A percentile compares a stretch with the other conserved stretches of the same genome.
These are phyloP conservation scores for Cytidiella melzeri DNA, from an alignment of 768 basidiomycete genomes.

Conservation along the genomic window DNA sequence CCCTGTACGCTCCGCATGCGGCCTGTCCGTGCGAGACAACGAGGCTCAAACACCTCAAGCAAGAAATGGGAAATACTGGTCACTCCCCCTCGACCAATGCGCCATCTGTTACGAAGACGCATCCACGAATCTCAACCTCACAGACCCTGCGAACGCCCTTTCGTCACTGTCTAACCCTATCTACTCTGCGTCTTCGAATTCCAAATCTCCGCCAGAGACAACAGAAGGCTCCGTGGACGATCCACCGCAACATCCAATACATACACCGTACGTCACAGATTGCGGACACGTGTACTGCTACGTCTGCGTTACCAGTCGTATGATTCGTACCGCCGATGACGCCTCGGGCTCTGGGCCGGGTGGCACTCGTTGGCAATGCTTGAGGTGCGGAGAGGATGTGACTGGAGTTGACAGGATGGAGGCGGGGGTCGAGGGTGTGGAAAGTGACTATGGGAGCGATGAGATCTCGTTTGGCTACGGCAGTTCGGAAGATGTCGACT, in stretches of 20 bases:
- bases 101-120: constrained; percentile 86
- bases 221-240: constrained; percentile 29
- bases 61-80: constrained; percentile 55
- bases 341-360: constrained; percentile 27
- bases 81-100: constrained; percentile 71
- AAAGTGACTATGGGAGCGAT: constrained; percentile 18
- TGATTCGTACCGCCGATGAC: constrained; percentile 69
- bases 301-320: constrained; percentile 80
- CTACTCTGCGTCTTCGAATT: constrained; percentile 17
- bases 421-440: constrained; percentile 27
- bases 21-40: constrained; percentile 1
- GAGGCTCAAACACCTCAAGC: background rate
- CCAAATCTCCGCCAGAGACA: constrained; percentile 18
- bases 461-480: constrained; percentile 20
- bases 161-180: constrained; percentile 27
- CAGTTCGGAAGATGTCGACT: constrained; percentile 23
- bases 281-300: constrained; percentile 92
- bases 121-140: constrained; percentile 49
- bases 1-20: constrained; percentile 24
- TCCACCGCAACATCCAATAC: constrained; percentile 58
- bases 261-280: constrained; percentile 77
- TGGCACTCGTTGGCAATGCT: constrained; percentile 70
- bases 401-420: constrained; percentile 59
- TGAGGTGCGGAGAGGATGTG: constrained; percentile 69
- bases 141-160: constrained; percentile 48